A percentile compares a stretch with the other conserved stretches of the same genome.
Conservation (phyloP, 2,329 filamentous ascomycete species). For the Blastomyces percursus region DNA sequence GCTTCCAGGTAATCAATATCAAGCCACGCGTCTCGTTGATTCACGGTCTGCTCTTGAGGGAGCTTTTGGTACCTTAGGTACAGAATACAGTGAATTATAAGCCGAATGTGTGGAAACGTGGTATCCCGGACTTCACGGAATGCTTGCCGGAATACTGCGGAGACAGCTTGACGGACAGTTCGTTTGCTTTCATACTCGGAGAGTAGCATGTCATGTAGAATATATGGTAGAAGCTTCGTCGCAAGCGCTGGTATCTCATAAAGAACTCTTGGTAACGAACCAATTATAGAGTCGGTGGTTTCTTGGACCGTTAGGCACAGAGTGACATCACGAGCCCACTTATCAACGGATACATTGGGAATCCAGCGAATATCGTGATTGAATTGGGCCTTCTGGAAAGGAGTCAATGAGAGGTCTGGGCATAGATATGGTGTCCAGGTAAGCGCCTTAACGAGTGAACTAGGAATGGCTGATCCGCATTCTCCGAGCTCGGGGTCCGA, state of each 20-base stretch:
- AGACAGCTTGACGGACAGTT: conserved; percentile 51
- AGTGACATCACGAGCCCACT: conserved; percentile 28
- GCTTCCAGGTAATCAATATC: conserved; percentile 65
- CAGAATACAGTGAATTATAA: conserved; percentile 67
- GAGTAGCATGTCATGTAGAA: conserved; percentile 70
- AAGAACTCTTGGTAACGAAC: conserved; percentile 56
- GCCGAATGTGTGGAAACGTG: conserved; percentile 53
- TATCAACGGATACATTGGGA: conserved; percentile 16
- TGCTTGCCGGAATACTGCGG: conserved; percentile 53
- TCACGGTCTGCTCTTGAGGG: conserved; percentile 64
- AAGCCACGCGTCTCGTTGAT: conserved; percentile 73
- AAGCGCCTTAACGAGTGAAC: conserved; percentile 30
- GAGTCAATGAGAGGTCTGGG: conserved; percentile 21
- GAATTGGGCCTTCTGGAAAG: conserved; percentile 15
- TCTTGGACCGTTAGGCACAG: conserved; percentile 49
- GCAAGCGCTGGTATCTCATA: conserved; percentile 57
- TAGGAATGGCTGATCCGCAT: conserved; percentile 29
- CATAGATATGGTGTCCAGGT: conserved; percentile 34
- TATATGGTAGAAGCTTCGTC: conserved; percentile 64
- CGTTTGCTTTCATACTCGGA: conserved; percentile 55
- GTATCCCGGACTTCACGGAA: conserved; percentile 38
- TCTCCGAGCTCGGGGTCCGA: conserved; percentile 22
- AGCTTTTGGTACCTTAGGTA: conserved; percentile 76
- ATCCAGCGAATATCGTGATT: conserved; percentile 14
- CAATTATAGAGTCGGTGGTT: conserved; percentile 55